These are phyloP conservation scores for Ambispora gerdemannii DNA, from an alignment of 192 early-diverging fungal species.

Conservation along the genomic window DNA sequence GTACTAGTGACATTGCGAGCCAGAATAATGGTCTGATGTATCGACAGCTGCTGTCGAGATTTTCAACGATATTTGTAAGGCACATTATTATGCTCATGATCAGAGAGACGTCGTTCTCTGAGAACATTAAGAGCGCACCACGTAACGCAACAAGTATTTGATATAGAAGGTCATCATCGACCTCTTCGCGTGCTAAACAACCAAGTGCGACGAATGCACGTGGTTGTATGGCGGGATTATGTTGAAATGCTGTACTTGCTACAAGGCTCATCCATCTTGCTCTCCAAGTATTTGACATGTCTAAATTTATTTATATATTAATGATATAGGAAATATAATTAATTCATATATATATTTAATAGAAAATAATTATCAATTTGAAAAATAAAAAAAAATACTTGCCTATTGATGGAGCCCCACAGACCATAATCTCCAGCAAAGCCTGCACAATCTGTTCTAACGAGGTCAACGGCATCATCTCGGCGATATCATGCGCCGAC, in stretches of 20 bases:
- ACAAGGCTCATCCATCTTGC: conserved; percentile 92
- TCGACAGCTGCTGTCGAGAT: conserved; percentile 74
- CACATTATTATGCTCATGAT: conserved; percentile 87
- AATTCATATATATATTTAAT: background rate
- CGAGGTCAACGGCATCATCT: conserved; percentile 47
- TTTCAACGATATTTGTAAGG: conserved; percentile 84
- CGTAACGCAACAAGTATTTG: conserved; percentile 87
- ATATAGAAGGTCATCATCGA: conserved; percentile 91
- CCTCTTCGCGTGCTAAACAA: conserved; percentile 81
- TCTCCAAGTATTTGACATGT: conserved; percentile 78
- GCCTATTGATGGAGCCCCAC: conserved; percentile 65
- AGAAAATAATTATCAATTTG: background rate
- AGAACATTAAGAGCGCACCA: conserved; percentile 80
- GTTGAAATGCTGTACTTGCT: conserved; percentile 89
- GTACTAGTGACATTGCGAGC: conserved; percentile 82
- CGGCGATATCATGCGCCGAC: conserved; percentile 50
- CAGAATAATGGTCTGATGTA: conserved; percentile 88
- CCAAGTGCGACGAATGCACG: conserved; percentile 90
- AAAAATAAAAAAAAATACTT: conserved; percentile 16
- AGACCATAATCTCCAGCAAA: conserved; percentile 62
- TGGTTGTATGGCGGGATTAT: conserved; percentile 91
- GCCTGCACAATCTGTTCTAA: conserved; percentile 58
- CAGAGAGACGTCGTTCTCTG: conserved; percentile 75
- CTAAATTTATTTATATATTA: conserved; percentile 35
- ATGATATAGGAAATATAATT: conserved; percentile 28